Conservation (phyloP, 345 rosid genomes). For the Melastoma malabathricum region DNA sequence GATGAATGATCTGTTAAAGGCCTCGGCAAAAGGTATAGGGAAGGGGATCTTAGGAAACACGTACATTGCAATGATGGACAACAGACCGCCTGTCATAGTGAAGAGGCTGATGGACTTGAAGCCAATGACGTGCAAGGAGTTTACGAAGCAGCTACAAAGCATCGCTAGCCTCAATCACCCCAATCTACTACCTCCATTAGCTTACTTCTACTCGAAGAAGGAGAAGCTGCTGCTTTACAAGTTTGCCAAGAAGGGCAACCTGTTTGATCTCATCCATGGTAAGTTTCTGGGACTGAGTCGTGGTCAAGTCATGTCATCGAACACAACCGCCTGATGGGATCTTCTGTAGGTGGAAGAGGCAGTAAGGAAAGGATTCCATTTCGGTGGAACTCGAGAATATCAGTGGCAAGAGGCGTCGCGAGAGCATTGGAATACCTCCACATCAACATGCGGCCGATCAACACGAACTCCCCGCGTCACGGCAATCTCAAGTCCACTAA, state of each 20-base stretch:
- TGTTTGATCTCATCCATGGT: constrained; percentile 43
- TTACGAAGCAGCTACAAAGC: constrained; percentile 17
- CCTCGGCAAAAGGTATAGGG: constrained; percentile 40
- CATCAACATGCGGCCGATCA: constrained; percentile 5
- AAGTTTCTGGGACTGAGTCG: constrained; percentile 2
- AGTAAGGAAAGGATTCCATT: constrained; percentile 23
- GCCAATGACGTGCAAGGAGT: constrained; percentile 30
- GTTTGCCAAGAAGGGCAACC: constrained; percentile 31
- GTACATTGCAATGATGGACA: constrained; percentile 30
- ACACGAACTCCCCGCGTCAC: constrained; percentile 18
- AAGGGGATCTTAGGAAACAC: constrained; percentile 33
- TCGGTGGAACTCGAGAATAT: constrained; percentile 34
- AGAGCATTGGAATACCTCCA: constrained; percentile 43
- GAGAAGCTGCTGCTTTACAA: constrained; percentile 44
- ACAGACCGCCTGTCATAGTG: constrained; percentile 21
- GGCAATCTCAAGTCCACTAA: constrained; percentile 53
- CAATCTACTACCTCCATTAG: constrained; percentile 46
- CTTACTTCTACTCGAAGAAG: constrained; percentile 52
- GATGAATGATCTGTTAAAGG: constrained; percentile 29
- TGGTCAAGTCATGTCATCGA: background rate
- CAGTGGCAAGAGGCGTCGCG: constrained; percentile 31
- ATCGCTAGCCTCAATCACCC: constrained; percentile 29
- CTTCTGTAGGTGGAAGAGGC: constrained; percentile 24
- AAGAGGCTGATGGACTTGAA: constrained; percentile 32
- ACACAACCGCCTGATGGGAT: background rate